phyloP scores from a whole-genome alignment of 495 filamentous ascomycete species.

The Penicillium canariense region DNA sequence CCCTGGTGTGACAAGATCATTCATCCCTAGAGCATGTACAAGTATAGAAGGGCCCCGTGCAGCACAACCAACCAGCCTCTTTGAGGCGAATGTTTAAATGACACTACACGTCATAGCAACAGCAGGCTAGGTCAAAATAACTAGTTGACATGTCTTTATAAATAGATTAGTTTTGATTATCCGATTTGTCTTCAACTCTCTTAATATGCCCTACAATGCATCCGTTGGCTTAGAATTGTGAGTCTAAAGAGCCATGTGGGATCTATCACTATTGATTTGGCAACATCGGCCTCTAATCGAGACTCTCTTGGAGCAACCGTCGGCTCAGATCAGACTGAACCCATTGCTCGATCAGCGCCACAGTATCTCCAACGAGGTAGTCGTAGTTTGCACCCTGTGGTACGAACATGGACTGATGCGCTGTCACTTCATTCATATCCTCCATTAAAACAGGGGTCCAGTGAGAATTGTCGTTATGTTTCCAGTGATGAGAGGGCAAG shows the following conservation, averaged over 20 bases:
- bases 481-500: slow-evolving; percentile 55
- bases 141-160: background rate
- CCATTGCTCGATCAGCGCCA: slow-evolving; percentile 68
- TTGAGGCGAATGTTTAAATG: too few relatives aligned
- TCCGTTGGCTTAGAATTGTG: background rate
- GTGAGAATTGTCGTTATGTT: slow-evolving; percentile 51
- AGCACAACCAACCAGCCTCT: too few relatives aligned
- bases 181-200: too few relatives aligned
- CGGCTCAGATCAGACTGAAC: slow-evolving; percentile 50
- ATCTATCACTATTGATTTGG: background rate
- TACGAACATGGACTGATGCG: slow-evolving; percentile 83
- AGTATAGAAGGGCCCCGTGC: too few relatives aligned
- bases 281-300: slow-evolving; percentile 16
- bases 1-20: too few relatives aligned
- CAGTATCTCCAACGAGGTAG: slow-evolving; percentile 71
- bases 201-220: background rate
- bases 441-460: slow-evolving; percentile 81
- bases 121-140: too few relatives aligned
- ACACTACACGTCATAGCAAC: too few relatives aligned
- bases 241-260: background rate
- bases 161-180: background rate
- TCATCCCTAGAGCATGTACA: too few relatives aligned
- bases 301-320: slow-evolving; percentile 18
- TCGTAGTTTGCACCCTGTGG: slow-evolving; percentile 64
- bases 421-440: slow-evolving; percentile 78